Base-by-base conservation (phyloP, 139 green algal genomes). In the Volvox africanus region DNA sequence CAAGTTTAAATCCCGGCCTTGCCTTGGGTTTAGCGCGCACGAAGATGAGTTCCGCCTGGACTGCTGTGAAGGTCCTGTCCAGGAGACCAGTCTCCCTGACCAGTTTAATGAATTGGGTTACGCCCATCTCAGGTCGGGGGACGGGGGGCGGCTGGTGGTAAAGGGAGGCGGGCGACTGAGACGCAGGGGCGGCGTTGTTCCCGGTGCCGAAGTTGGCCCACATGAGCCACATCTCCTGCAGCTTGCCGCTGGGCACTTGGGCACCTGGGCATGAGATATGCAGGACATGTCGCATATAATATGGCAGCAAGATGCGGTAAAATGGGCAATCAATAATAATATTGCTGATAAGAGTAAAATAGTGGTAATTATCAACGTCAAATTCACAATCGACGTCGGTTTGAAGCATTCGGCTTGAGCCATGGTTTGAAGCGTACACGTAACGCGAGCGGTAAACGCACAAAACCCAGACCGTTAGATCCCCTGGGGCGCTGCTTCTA, bases 101-200 rank as follows among this genome's bases (percentile, higher is more conserved):
- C 85, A 98, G 91, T 93, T 97, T 97, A 44, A 82, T 93, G 91
- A 97, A 97, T 76, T 92, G 87, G 50, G 86, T 68, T 20, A 89
- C 91, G 71, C 95, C 93, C 91, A 96, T 94, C 37, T 88, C 65
- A 78, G 68, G 28, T 26, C 75, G 37, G 21, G 32, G 0, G 21
- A 55, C 33, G 20, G 61, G 44, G 44, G 44, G 44, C 44, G 44
- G 44, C 44, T 73, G 65, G 65, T 73, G 65, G 11, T 73, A 28
- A 28, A 30, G 65, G 6, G 21, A 28, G 21, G 65, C 21, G 65
- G 21, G 21, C 65, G 65, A 73, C 44, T 55, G 44, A 9, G 65
- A 24, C 9, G 65, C 65, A 9, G 65, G 21, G 6, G 65, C 50
- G 0, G 30, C 30, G 67, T 18, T 30, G 82, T 44, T 84, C 77